These are phyloP conservation scores for Paraconiothyrium brasiliense DNA, from an alignment of 2,329 filamentous ascomycete species.

Conservation along the genomic window DNA sequence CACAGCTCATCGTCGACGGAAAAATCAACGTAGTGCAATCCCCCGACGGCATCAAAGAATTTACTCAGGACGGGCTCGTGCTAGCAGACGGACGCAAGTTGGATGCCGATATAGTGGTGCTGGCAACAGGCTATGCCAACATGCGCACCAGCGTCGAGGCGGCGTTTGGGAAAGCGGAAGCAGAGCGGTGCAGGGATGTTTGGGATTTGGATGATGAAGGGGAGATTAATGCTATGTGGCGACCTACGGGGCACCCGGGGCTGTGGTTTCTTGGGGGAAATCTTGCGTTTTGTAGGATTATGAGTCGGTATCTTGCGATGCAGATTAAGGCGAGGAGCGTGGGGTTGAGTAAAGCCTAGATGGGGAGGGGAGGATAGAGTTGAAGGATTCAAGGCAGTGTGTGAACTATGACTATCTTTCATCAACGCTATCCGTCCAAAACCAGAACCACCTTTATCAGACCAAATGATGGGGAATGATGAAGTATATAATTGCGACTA, in stretches of 20 bases:
- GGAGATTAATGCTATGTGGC: constrained; percentile 50
- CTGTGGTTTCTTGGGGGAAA: constrained; percentile 55
- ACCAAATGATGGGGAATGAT: too few relatives aligned
- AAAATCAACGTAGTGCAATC: constrained; percentile 67
- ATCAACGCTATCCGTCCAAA: too few relatives aligned
- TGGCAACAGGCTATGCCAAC: constrained; percentile 68
- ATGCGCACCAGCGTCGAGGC: constrained; percentile 71
- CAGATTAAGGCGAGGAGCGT: constrained; percentile 55
- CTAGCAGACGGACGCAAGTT: constrained; percentile 64
- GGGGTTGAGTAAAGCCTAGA: constrained; percentile 28
- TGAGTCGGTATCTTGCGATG: constrained; percentile 50
- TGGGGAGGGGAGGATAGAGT: neutral
- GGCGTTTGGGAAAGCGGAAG: constrained; percentile 70
- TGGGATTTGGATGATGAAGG: constrained; percentile 53
- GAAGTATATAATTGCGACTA: neutral
- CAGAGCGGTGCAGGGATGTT: constrained; percentile 63
- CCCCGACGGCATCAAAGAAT: constrained; percentile 61
- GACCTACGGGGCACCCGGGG: constrained; percentile 50
- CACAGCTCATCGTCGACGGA: constrained; percentile 69
- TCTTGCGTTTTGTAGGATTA: constrained; percentile 48
- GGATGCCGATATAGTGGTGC: constrained; percentile 69
- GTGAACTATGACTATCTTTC: too few relatives aligned
- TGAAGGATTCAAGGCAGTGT: too few relatives aligned
- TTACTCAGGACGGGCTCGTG: constrained; percentile 56
- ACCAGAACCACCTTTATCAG: too few relatives aligned